Base-by-base conservation (phyloP, 2,329 filamentous ascomycete genomes). In the Talaromyces atroroseus region DNA sequence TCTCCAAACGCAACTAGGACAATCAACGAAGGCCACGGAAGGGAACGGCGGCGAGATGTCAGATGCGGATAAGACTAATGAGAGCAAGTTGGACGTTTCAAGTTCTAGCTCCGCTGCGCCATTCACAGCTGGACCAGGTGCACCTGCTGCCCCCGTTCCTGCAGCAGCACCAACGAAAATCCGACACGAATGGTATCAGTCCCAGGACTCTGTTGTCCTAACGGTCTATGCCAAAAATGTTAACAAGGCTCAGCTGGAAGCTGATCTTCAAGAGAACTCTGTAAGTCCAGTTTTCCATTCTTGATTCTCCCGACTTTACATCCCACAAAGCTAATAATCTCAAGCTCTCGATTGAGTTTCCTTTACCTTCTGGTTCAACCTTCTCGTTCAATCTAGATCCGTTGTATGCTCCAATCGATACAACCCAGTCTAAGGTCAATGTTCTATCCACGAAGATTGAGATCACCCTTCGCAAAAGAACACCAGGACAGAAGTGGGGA, bases 391-490 rank as follows among this genome's bases (percentile, higher is more conserved):
- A 78, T 1, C 79, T 90, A 45, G 79, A 85, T 18, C 84, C 88
- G 5, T 81, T 92, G 3, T 90, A 80, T 69, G 83, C 80, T 14
- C 69, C 80, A 10, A 84, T 95, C 63, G 81, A 89, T 52, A 71
- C 82, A 0, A 65, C 78, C 1, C 72, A 78, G 32, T 90, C 84
- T 20, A 86, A 78, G 46, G 82, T 77, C 62, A 81, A 78, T 1
- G 81, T 95, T 54, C 86, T 88, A 44, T 79, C 87, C 1, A 90
- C 85, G 65, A 96, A 96, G 70, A 80, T 95, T 54, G 91, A 95
- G 70, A 76, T 96, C 38, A 80, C 76, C 11, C 79, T 96, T 16
- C 80, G 79, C 59, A 96, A 96, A 71, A 76, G 79, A 42, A 78
- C 71, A 1, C 71, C 81, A 0, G 87, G 86, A 6, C 72, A 79